Percentiles rank a stretch among this genome's conserved stretches.
Conservation (phyloP, 306 rosid genomes). For the Echinosophora koreensis region DNA sequence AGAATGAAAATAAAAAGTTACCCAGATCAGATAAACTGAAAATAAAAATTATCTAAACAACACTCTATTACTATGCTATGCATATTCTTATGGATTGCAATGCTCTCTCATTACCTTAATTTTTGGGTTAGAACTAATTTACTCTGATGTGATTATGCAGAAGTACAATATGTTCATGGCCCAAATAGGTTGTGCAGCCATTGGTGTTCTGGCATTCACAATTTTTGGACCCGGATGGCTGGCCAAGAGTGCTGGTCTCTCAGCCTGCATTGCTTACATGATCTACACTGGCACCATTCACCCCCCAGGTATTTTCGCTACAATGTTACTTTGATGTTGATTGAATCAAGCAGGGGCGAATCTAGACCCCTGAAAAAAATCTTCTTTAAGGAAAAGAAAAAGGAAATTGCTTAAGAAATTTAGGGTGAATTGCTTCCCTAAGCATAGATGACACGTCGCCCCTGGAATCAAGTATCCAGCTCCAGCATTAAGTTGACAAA, state of each 20-base stretch:
- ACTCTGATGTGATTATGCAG: constrained; percentile 57
- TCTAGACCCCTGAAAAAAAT: no score
- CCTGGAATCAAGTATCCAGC: neutral
- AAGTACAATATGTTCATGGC: constrained; percentile 87
- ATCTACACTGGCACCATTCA: constrained; percentile 73
- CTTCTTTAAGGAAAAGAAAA: no score
- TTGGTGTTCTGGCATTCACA: constrained; percentile 77
- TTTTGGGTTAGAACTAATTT: neutral
- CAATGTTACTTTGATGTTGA: neutral
- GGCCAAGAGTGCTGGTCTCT: constrained; percentile 74
- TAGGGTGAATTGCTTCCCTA: no score
- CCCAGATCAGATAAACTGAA: neutral
- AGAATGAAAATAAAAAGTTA: no score
- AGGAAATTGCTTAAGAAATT: no score
- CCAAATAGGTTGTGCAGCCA: constrained; percentile 93
- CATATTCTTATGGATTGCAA: neutral
- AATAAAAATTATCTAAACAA: neutral
- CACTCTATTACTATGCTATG: neutral
- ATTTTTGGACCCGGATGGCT: constrained; percentile 90
- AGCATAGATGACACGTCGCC: no score
- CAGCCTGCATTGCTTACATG: constrained; percentile 91
- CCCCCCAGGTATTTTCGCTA: constrained; percentile 75
- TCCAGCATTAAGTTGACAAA: neutral
- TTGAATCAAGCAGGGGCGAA: neutral
- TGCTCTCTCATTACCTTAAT: neutral